Conservation (phyloP, 495 filamentous ascomycete species). For the Corynascus novoguineensis region DNA sequence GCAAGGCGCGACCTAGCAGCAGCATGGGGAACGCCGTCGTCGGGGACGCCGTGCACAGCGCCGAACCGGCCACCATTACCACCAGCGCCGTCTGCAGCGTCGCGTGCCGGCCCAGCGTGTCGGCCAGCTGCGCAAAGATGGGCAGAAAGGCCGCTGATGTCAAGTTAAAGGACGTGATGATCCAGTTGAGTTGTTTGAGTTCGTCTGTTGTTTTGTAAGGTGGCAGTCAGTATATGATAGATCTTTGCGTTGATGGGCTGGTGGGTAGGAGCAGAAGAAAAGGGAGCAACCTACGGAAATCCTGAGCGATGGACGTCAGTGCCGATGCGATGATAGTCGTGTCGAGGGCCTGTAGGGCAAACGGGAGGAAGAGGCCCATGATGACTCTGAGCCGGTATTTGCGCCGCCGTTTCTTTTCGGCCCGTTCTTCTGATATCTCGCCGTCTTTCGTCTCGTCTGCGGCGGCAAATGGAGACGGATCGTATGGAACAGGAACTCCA, state of each 20-base stretch:
- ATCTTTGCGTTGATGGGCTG: not conserved
- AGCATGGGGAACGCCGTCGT: conserved; percentile 48
- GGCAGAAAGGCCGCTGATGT: conserved; percentile 58
- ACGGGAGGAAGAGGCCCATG: conserved; percentile 48
- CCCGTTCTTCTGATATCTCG: conserved; percentile 10
- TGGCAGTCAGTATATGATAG: too few species aligned
- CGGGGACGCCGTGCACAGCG: conserved; percentile 43
- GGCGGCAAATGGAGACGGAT: not conserved
- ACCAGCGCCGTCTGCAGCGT: conserved; percentile 18
- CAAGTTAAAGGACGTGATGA: conserved; percentile 57
- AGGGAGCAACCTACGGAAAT: conserved; percentile 46
- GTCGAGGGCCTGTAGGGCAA: conserved; percentile 48
- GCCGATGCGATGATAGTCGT: conserved; percentile 57
- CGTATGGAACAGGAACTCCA: not conserved
- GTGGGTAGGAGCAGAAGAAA: not conserved
- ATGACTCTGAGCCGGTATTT: conserved; percentile 52
- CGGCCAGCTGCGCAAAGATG: conserved; percentile 54
- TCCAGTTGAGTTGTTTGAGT: conserved; percentile 56
- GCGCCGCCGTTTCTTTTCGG: not conserved
- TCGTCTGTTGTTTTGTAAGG: conserved; percentile 37
- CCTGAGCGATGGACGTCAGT: conserved; percentile 52
- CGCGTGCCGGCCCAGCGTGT: conserved; percentile 50
- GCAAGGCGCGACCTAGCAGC: conserved; percentile 52
- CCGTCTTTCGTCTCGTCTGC: conserved; percentile 15
- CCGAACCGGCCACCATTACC: conserved; percentile 22